phyloP scores from a whole-genome alignment of 2,329 filamentous ascomycete genomes.

The Hypoxylon rubiginosum region DNA sequence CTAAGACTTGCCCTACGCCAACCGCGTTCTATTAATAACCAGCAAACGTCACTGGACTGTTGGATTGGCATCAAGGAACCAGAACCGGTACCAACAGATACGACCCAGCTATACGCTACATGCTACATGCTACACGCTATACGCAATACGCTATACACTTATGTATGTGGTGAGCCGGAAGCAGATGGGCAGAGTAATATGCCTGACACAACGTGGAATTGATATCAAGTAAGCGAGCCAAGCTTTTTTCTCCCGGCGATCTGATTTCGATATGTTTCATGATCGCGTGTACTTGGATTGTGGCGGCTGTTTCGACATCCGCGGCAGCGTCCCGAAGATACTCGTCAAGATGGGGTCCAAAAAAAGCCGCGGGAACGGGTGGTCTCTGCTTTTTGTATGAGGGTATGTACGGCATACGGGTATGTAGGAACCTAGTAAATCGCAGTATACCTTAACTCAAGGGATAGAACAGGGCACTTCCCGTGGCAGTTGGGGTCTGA shows the following conservation, averaged over 20 bases:
- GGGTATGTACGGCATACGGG: neutral
- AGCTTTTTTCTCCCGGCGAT: constrained; percentile 14
- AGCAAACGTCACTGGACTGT: constrained; percentile 34
- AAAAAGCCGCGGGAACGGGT: constrained; percentile 30
- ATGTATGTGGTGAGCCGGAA: constrained; percentile 29
- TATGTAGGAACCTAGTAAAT: too few species aligned
- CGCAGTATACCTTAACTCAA: neutral
- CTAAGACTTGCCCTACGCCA: constrained; percentile 22
- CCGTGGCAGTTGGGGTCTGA: constrained; percentile 26
- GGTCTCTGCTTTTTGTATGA: constrained; percentile 24
- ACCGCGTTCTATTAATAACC: constrained; percentile 43
- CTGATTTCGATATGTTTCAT: constrained; percentile 39
- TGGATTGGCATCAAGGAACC: constrained; percentile 15
- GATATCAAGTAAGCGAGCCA: constrained; percentile 19
- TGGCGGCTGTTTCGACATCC: constrained; percentile 37
- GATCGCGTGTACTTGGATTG: constrained; percentile 37
- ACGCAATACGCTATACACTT: too few species aligned
- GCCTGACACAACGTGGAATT: constrained; percentile 23
- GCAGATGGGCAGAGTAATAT: constrained; percentile 26
- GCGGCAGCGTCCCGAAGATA: constrained; percentile 40
- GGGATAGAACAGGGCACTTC: neutral
- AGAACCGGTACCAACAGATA: constrained; percentile 30
- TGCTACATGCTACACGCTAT: too few species aligned
- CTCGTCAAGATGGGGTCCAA: constrained; percentile 36
- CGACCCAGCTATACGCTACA: constrained; percentile 6